Percentiles rank a stretch among this genome's conserved stretches.
Conservation (phyloP, 257 asterid genomes). For the Euphrasia confusa region DNA sequence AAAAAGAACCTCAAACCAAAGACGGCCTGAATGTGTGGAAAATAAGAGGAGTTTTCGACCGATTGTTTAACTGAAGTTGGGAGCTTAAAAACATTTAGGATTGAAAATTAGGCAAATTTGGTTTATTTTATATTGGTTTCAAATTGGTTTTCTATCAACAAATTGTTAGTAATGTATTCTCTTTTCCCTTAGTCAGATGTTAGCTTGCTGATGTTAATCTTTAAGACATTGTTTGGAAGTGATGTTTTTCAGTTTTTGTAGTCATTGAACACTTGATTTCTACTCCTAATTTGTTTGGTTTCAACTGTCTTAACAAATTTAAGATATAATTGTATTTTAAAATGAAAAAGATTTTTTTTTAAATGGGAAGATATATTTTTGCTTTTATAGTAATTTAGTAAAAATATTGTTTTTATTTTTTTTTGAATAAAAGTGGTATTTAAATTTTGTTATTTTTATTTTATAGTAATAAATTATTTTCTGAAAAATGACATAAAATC, state of each 20-base stretch:
- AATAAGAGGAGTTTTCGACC: slow-evolving; percentile 10
- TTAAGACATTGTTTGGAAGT: slow-evolving; percentile 18
- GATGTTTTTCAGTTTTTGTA: slow-evolving; percentile 17
- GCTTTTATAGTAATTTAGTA: too few relatives aligned
- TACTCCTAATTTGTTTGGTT: neutral
- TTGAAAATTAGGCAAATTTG: slow-evolving; percentile 22
- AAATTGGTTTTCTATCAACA: slow-evolving; percentile 9
- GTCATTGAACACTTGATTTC: slow-evolving; percentile 13
- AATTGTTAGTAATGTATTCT: slow-evolving; percentile 23
- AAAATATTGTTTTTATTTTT: too few relatives aligned
- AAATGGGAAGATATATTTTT: too few relatives aligned
- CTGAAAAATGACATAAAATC: too few relatives aligned
- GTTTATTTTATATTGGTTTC: slow-evolving; percentile 20
- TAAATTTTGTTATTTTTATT: too few relatives aligned
- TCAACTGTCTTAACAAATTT: neutral
- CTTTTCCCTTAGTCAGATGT: slow-evolving; percentile 14
- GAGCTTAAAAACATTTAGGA: slow-evolving; percentile 15
- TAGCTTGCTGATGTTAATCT: neutral
- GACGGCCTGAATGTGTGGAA: slow-evolving; percentile 38
- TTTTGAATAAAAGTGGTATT: too few relatives aligned
- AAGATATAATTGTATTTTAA: too few relatives aligned
- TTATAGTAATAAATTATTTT: too few relatives aligned
- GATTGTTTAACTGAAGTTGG: slow-evolving; percentile 21
- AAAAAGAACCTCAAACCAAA: slow-evolving; percentile 54
- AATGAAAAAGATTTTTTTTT: too few relatives aligned